phyloP scores from a whole-genome alignment of 495 filamentous ascomycete genomes.

The Penicillium bialowiezense region DNA sequence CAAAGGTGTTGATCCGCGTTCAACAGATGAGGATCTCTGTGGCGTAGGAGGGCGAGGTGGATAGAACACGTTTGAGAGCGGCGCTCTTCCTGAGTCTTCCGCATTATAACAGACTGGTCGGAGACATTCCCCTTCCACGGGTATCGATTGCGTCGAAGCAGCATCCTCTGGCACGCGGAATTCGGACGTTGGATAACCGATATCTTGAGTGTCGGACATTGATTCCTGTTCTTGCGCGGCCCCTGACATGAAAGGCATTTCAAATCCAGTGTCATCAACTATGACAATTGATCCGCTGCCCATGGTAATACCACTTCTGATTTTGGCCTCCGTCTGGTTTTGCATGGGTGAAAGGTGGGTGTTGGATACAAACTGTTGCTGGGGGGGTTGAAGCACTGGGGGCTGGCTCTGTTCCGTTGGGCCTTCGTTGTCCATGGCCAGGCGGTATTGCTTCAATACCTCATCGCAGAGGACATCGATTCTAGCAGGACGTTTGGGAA shows the following conservation, averaged over 20 bases:
- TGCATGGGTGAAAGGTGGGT: conserved; percentile 4
- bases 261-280: conserved; percentile 58
- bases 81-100: conserved; percentile 11
- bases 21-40: conserved; percentile 34
- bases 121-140: conserved; percentile 28
- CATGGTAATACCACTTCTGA: conserved; percentile 62
- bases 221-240: conserved; percentile 20
- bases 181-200: conserved; percentile 2
- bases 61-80: conserved; percentile 13
- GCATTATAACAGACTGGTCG: conserved; percentile 36
- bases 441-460: conserved; percentile 61
- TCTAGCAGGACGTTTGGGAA: conserved; percentile 37
- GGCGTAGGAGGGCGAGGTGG: conserved; percentile 18
- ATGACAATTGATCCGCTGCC: conserved; percentile 88
- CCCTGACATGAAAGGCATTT: conserved; percentile 37
- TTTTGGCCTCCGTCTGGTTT: conserved; percentile 20
- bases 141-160: conserved; percentile 23
- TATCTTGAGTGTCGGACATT: conserved; percentile 4
- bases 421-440: conserved; percentile 17
- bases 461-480: conserved; percentile 81
- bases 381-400: conserved; percentile 6
- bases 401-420: conserved; percentile 4
- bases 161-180: conserved; percentile 7
- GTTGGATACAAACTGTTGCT: conserved; percentile 2
- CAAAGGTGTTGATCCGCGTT: conserved; percentile 22